Conservation (phyloP, 805 yeast species). For the Ascoidea asiatica region DNA sequence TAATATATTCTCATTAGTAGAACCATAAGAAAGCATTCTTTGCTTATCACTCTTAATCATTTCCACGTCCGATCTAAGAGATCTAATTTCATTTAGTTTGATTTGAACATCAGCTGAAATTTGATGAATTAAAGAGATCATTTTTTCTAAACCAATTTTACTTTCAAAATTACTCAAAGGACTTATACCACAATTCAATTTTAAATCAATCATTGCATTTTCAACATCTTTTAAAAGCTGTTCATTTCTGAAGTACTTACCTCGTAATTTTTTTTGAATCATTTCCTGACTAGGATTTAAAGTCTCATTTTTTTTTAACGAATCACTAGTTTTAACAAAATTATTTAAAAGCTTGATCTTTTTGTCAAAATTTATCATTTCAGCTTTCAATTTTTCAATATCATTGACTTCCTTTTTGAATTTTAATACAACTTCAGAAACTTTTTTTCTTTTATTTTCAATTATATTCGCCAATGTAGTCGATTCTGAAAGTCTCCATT, state of each 20-base stretch:
- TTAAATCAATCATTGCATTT: neutral
- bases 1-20: no score
- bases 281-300: no score
- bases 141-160: neutral
- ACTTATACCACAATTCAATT: neutral
- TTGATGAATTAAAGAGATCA: neutral
- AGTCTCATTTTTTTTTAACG: neutral
- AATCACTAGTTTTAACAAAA: neutral
- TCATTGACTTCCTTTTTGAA: neutral
- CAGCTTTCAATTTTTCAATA: neutral
- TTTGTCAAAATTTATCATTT: neutral
- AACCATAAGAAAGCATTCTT: no score
- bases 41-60: neutral
- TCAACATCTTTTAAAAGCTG: neutral
- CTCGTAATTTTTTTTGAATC: neutral
- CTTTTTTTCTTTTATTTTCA: neutral
- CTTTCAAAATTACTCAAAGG: neutral
- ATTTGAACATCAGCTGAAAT: neutral
- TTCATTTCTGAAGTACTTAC: neutral
- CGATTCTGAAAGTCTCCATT: neutral
- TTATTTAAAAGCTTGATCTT: no score
- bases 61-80: neutral
- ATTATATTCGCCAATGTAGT: neutral
- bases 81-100: neutral
- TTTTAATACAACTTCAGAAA: no score